Evolutionary conservation across 2,329 filamentous ascomycete genomes (phyloP), one percentile per base, ranked within the genome.

Genomic region (Grosmannia serpens): DNA sequence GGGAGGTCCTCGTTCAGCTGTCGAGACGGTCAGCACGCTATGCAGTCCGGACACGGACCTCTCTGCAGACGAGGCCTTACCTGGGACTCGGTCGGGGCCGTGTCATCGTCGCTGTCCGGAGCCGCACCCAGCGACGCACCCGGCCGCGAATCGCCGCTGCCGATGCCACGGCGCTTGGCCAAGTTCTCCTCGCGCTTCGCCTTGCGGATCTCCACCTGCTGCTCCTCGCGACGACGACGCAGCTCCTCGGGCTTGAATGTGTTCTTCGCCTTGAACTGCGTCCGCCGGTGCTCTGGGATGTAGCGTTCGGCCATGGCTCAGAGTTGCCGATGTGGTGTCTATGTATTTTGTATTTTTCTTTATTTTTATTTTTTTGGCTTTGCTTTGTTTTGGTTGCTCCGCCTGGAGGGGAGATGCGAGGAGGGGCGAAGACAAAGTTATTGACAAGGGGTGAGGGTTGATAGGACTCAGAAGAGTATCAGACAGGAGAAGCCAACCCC

Each of bases 171-270:
- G 76, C 94, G 84, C 85, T 99, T 99, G 74, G 94, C 94, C 72
- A 99, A 78, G 77, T 96, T 97, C 80, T 99, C 94, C 77, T 99
- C 94, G 72, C 94, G 87, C 85, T 97, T 97, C 65, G 91, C 89
- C 79, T 95, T 96, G 73, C 94, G 87, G 71, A 99, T 99, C 79
- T 99, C 94, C 65, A 99, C 94, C 78, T 97, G 94, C 76, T 96
- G 91, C 77, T 99, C 94, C 75, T 99, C 94, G 72, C 94, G 94
- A 72, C 94, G 94, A 70, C 94, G 91, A 73, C 94, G 90, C 65
- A 99, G 87, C 80, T 99, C 94, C 74, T 99, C 94, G 68, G 92
- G 92, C 85, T 96, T 96, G 83, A 99, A 97, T 70, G 90, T 90
- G 77, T 89, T 92, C 84, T 96, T 96, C 58, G 94, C 94, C 87